Conservation (phyloP, 73 alveolate species). For the Loxodes magnus region DNA sequence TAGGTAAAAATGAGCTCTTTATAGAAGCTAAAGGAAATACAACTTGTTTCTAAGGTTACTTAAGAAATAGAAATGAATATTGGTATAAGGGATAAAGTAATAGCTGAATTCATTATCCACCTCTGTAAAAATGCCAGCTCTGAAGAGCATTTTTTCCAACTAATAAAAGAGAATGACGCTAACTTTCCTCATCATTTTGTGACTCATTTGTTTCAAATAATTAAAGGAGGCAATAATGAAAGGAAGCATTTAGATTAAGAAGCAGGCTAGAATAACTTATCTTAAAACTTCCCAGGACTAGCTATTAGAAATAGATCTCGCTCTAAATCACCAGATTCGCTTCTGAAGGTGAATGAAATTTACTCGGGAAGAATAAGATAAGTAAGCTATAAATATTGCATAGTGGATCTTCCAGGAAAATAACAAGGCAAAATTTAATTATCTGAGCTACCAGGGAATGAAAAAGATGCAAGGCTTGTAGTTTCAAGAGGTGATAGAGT, state of each 20-base stretch:
- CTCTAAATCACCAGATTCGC: slow-evolving; percentile 17
- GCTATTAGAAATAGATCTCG: slow-evolving; percentile 26
- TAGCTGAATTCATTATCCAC: slow-evolving; percentile 60
- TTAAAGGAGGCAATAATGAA: slow-evolving; percentile 13
- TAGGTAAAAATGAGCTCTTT: slow-evolving; percentile 2
- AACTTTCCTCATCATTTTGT: slow-evolving; percentile 21
- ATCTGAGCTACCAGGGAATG: slow-evolving; percentile 6
- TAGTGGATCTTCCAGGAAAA: slow-evolving; percentile 7
- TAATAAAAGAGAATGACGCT: slow-evolving; percentile 25
- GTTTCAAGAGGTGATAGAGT: slow-evolving; percentile 52
- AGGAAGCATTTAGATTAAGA: not conserved
- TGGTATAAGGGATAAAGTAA: slow-evolving; percentile 31
- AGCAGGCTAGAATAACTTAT: slow-evolving; percentile 7
- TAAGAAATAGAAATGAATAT: slow-evolving; percentile 21
- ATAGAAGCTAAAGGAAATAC: slow-evolving; percentile 15
- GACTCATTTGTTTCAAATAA: slow-evolving; percentile 15
- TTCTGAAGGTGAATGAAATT: slow-evolving; percentile 10
- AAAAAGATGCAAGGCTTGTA: slow-evolving; percentile 14
- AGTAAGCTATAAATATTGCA: not conserved
- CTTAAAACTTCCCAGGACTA: slow-evolving; percentile 12
- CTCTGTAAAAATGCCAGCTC: slow-evolving; percentile 33
- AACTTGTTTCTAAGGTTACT: slow-evolving; percentile 24
- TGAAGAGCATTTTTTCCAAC: slow-evolving; percentile 20
- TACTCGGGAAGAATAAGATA: not conserved
- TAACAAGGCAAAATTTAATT: not conserved